Base-by-base conservation (phyloP, 441 rosid species). In the Aleurites moluccanus region DNA sequence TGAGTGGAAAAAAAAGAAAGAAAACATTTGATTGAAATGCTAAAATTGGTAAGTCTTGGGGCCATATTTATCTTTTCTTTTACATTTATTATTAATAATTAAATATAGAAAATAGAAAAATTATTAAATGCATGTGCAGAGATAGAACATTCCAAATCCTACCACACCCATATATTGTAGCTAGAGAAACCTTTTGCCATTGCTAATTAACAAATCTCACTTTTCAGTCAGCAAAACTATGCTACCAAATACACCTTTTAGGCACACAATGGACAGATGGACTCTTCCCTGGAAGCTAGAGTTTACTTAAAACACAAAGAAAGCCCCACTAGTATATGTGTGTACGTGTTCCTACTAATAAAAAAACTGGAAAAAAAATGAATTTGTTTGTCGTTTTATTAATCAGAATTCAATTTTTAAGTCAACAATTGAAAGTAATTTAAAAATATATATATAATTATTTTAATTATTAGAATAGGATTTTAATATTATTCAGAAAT, bases 211-310 rank as follows among this genome's bases (percentile, higher is more conserved):
- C 25, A 14, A 69, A 45, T 60, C 56, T 59, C 10, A 69, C 57
- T 63, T 70, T 64, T 25, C 42, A 68, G 70, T 50, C 73, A 75
- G 30, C 70, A 62, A 49, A 49, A 47, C 64, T 6, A 49, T 21
- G 40, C 61, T 61, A 49, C 56, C 16, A 25, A 73, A n/a, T 69
- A 71, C 75, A 78, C 85, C 84, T 84, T 56, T 20, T 83, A 86
- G 89, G 78, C 85, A 82, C 71, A 74, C 83, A 47, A 79, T 0
- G 61, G 76, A 70, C 83, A 80, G 25, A 72, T 79, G 85, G 72
- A 83, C 84, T 73, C 77, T 65, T 30, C 65, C 28, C n/a, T 47
- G 7, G 1, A 63, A 40, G 55, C 38, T 65, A 6, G 4, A 73
- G 65, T 20, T 81, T 73, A 42, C 85, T 78, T 77, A 2, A 28